Percentiles rank a stretch among this genome's conserved stretches.
phyloP scores from a whole-genome alignment of 768 basidiomycete genomes.

The Phanerochaete carnosa region DNA sequence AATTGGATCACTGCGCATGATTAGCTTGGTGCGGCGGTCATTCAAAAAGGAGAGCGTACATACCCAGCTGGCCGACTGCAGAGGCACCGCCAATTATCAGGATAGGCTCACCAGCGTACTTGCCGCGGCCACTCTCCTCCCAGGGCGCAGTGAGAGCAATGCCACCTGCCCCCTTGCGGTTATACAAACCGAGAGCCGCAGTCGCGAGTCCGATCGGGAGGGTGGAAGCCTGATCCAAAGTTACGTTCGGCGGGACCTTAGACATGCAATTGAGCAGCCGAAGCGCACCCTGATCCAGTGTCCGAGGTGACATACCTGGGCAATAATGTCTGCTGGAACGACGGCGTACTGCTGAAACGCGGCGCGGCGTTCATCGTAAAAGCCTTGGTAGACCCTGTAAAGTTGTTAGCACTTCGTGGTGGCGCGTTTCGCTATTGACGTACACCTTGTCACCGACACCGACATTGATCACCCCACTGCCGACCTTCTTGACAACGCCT shows the following conservation, averaged over 20 bases:
- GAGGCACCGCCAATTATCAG: slow-evolving; percentile 36
- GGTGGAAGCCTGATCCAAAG: slow-evolving; percentile 27
- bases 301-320: slow-evolving; percentile 20
- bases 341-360: slow-evolving; percentile 28
- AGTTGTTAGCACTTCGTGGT: not conserved
- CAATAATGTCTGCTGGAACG: slow-evolving; percentile 22
- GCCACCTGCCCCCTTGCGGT: slow-evolving; percentile 11
- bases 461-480: slow-evolving; percentile 34
- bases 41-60: not conserved
- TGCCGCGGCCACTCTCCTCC: slow-evolving; percentile 26
- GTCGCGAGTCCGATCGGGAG: slow-evolving; percentile 28
- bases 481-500: slow-evolving; percentile 36
- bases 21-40: not conserved
- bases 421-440: not conserved
- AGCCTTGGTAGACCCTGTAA: slow-evolving; percentile 20
- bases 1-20: slow-evolving; percentile 3
- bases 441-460: slow-evolving; percentile 41
- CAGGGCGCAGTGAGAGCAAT: slow-evolving; percentile 32
- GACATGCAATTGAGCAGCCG: not conserved
- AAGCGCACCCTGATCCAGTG: too few species aligned
- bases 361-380: slow-evolving; percentile 10
- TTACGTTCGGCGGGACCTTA: slow-evolving; percentile 25
- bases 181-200: slow-evolving; percentile 25
- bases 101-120: slow-evolving; percentile 29
- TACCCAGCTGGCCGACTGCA: slow-evolving; percentile 39